phyloP scores from a whole-genome alignment of 805 yeast species.

The Komagataella kurtzmanii region DNA sequence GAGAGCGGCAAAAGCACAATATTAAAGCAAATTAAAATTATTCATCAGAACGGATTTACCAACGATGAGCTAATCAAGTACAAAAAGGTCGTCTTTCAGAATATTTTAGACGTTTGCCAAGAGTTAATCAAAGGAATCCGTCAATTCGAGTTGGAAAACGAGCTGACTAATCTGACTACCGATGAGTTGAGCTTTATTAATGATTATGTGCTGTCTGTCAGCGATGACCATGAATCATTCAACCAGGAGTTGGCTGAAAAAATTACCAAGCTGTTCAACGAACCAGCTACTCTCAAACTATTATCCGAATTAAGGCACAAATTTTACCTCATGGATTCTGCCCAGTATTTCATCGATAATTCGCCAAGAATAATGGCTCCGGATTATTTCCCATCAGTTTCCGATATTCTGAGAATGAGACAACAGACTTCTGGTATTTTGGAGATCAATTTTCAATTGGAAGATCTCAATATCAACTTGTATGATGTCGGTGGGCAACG shows the following conservation, averaged over 20 bases:
- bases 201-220: conserved; percentile 32
- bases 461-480: conserved; percentile 47
- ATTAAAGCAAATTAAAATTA: conserved; percentile 68
- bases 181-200: conserved; percentile 30
- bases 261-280: conserved; percentile 38
- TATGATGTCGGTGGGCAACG: conserved; percentile 94
- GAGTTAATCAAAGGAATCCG: conserved; percentile 54
- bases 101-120: conserved; percentile 65
- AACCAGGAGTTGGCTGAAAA: conserved; percentile 33
- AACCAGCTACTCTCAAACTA: conserved; percentile 44
- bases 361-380: conserved; percentile 44
- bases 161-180: conserved; percentile 17
- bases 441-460: conserved; percentile 69
- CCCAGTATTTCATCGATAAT: conserved; percentile 61
- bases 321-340: conserved; percentile 79
- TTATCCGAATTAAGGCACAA: conserved; percentile 47
- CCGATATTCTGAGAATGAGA: conserved; percentile 77
- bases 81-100: conserved; percentile 67
- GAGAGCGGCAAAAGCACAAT: conserved; percentile 76
- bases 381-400: conserved; percentile 57
- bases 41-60: conserved; percentile 60
- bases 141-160: conserved; percentile 27
- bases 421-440: conserved; percentile 88
- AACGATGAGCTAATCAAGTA: conserved; percentile 62
- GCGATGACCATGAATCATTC: conserved; percentile 36